These are phyloP conservation scores for Aureobasidium sp. DNA, from an alignment of 2,329 filamentous ascomycete species.

Conservation along the genomic window DNA sequence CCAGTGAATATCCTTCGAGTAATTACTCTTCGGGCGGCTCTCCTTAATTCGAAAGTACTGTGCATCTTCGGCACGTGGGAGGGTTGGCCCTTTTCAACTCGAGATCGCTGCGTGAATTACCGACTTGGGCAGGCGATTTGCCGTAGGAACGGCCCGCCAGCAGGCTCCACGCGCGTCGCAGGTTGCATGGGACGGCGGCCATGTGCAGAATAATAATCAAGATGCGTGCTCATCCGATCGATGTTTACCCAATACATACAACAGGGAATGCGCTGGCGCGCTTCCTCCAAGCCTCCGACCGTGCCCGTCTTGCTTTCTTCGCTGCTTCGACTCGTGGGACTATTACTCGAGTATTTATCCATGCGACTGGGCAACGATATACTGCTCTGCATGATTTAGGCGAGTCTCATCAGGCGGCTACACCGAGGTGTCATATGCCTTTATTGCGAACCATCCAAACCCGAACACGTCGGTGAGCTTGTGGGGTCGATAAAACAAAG, in stretches of 20 bases:
- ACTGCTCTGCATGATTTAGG: constrained; percentile 2
- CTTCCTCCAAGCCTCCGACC: constrained; percentile 1
- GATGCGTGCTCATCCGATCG: not conserved
- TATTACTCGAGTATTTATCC: not conserved
- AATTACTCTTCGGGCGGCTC: not conserved
- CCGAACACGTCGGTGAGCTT: constrained; percentile 2
- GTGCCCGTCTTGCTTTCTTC: not conserved
- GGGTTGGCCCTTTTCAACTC: not conserved
- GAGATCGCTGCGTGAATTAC: constrained; percentile 10
- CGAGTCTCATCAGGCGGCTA: not conserved
- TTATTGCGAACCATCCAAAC: not conserved
- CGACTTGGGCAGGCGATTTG: not conserved
- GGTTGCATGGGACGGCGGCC: not conserved
- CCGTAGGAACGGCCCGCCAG: constrained; percentile 9
- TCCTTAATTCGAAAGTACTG: not conserved
- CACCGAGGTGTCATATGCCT: constrained; percentile 3
- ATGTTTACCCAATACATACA: not conserved
- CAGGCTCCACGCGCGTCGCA: not conserved
- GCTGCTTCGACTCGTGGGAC: not conserved
- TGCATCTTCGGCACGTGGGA: not conserved
- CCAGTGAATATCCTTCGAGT: not conserved
- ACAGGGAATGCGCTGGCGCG: not conserved
- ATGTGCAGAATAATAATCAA: not conserved
- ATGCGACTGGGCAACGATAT: not conserved
- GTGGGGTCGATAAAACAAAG: not conserved